Conservation (phyloP, 441 rosid genomes). For the Arabidopsis hybrid region DNA sequence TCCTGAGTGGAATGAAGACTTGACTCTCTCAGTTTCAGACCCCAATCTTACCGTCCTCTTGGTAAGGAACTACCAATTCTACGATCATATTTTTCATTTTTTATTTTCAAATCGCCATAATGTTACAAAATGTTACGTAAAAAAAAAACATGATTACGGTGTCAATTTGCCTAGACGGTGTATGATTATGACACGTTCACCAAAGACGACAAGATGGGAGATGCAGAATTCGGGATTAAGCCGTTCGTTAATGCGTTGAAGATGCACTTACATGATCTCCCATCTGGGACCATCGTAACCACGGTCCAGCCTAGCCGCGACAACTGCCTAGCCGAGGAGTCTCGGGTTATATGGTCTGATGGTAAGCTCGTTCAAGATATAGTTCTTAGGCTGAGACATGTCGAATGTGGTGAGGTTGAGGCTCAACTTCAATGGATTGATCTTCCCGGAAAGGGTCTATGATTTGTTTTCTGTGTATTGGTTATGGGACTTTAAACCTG, state of each 20-base stretch:
- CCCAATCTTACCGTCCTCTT: conserved; percentile 55
- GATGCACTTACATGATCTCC: conserved; percentile 55
- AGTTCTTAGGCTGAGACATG: conserved; percentile 61
- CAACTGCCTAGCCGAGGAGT: conserved; percentile 70
- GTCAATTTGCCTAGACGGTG: conserved; percentile 48
- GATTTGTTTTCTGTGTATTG: background rate
- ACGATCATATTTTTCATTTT: background rate
- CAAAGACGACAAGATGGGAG: conserved; percentile 94
- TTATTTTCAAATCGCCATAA: background rate
- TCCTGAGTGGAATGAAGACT: conserved; percentile 93
- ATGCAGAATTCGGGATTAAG: conserved; percentile 73
- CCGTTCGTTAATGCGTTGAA: conserved; percentile 64
- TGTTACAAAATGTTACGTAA: background rate
- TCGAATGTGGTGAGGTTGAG: conserved; percentile 75
- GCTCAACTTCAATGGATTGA: conserved; percentile 79
- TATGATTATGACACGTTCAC: conserved; percentile 80
- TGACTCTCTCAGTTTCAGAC: conserved; percentile 77
- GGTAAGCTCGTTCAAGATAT: conserved; percentile 65
- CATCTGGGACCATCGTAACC: conserved; percentile 60
- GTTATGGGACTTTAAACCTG: conserved; percentile 3
- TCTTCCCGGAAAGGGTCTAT: conserved; percentile 72
- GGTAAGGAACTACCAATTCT: conserved; percentile 46
- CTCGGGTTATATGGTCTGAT: conserved; percentile 51
- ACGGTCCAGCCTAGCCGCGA: conserved; percentile 53
- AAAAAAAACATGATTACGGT: background rate